These are phyloP conservation scores for Rhamnella rubrinervis DNA, from an alignment of 331 rosid genomes.

Conservation along the genomic window DNA sequence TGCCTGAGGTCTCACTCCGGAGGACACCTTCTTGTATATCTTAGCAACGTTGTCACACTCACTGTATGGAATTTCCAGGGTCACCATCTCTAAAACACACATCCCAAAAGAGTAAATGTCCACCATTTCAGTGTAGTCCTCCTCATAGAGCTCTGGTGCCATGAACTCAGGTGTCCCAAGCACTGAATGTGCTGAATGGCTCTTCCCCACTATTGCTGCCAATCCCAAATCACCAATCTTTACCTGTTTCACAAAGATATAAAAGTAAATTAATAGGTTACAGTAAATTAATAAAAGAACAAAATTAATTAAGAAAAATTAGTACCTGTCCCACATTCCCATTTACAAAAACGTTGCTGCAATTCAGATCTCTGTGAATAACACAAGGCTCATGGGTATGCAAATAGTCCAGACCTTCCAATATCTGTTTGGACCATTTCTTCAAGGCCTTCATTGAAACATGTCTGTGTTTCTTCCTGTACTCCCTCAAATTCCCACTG, in stretches of 20 bases:
- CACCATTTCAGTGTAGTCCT: conserved; percentile 71
- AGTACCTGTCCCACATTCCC: conserved; percentile 74
- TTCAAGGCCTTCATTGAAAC: conserved; percentile 73
- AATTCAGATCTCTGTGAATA: conserved; percentile 83
- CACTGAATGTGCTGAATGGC: conserved; percentile 66
- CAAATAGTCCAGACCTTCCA: conserved; percentile 66
- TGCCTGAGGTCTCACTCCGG: conserved; percentile 62
- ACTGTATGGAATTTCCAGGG: conserved; percentile 73
- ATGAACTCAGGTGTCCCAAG: conserved; percentile 78
- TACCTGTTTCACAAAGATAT: conserved; percentile 35
- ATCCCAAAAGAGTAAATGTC: conserved; percentile 83
- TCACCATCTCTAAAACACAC: conserved; percentile 77
- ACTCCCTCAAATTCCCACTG: conserved; percentile 69
- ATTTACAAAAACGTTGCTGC: conserved; percentile 84
- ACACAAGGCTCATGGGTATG: conserved; percentile 75
- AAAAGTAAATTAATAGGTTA: background rate
- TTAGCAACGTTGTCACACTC: conserved; percentile 77
- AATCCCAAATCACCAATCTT: conserved; percentile 87
- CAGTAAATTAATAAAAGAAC: background rate
- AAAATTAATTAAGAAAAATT: background rate
- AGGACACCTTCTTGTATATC: conserved; percentile 69
- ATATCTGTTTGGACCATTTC: conserved; percentile 77
- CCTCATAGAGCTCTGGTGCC: conserved; percentile 86
- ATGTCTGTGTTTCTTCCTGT: conserved; percentile 62
- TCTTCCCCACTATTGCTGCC: conserved; percentile 75